Evolutionary conservation across 441 rosid species (phyloP), one percentile per base, ranked within the genome.

Genomic region (Populus trichocarpa): DNA sequence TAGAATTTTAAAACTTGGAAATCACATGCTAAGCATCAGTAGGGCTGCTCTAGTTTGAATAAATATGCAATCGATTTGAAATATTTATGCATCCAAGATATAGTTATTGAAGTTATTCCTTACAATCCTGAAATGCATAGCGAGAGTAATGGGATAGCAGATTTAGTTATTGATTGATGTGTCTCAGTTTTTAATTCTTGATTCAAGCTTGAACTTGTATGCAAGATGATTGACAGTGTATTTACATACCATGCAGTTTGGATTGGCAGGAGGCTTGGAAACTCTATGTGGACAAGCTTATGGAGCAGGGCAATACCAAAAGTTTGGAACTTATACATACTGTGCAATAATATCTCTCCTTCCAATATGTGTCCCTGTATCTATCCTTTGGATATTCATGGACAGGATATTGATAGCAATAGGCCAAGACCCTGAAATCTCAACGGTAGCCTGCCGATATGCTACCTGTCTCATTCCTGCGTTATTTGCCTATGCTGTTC

Each of bases 201-300:
- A 46, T 12, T 46, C 20, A 46, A 46, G 57, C 6, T 46, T 46
- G 57, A 46, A 14, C 57, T 46, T 46, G 7, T 46, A 46, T 46
- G 18, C 57, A 46, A 3, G 42, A 67, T 67, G 28, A 75, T 33
- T 67, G 64, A 75, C 63, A 25, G 36, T 22, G 16, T 38, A 8
- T 28, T 75, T 75, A 22, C 22, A 67, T 28, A 26, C 10, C 73
- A 53, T 32, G 78, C 85, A 91, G 93, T 38, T 75, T 42, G 96
- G 94, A 69, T 59, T 92, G 76, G 80, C 84, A 6, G 86, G 91
- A 76, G 94, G 85, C 25, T 80, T 90, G 36, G 93, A 90, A 75
- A 91, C 96, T 70, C 72, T 89, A 0, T 90, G 93, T 35, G 94
- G 96, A 12, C 94, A 90, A 85, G 92, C 94, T 22, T 90, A 81